phyloP scores from a whole-genome alignment of 139 green algal genomes.

The Dunaliella sp. region DNA sequence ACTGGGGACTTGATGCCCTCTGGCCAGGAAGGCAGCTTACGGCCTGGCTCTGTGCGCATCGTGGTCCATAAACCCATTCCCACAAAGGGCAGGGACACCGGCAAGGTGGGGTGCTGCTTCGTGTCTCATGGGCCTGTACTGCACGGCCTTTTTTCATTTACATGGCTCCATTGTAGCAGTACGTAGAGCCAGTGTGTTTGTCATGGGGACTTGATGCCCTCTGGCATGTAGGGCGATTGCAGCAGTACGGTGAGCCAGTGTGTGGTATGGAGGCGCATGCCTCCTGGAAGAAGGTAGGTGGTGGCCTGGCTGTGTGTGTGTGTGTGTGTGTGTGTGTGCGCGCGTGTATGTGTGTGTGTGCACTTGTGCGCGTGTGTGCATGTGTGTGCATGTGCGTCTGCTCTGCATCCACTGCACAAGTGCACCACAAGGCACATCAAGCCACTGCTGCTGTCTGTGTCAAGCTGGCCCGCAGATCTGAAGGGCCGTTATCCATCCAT shows the following conservation, averaged over 20 bases:
- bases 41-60: slow-evolving; percentile 66
- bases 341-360: not conserved
- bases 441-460: too few species aligned
- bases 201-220: slow-evolving; percentile 59
- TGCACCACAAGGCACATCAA: not conserved
- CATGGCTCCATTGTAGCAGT: not conserved
- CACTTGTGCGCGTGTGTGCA: not conserved
- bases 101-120: too few species aligned
- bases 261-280: slow-evolving; percentile 1
- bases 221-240: slow-evolving; percentile 47
- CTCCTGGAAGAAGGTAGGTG: too few species aligned
- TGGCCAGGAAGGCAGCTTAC: slow-evolving; percentile 72
- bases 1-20: slow-evolving; percentile 88
- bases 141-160: not conserved
- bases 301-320: not conserved
- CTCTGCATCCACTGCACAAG: not conserved
- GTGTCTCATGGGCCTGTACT: too few species aligned
- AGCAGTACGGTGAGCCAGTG: slow-evolving; percentile 43
- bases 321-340: not conserved
- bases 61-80: slow-evolving; percentile 79
- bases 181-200: not conserved
- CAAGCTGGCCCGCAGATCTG: too few species aligned
- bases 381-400: not conserved
- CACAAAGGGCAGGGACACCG: slow-evolving; percentile 34
- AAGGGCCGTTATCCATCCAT: not conserved